These are phyloP conservation scores for Ramaria sp. DNA, from an alignment of 768 basidiomycete genomes.

Conservation along the genomic window DNA sequence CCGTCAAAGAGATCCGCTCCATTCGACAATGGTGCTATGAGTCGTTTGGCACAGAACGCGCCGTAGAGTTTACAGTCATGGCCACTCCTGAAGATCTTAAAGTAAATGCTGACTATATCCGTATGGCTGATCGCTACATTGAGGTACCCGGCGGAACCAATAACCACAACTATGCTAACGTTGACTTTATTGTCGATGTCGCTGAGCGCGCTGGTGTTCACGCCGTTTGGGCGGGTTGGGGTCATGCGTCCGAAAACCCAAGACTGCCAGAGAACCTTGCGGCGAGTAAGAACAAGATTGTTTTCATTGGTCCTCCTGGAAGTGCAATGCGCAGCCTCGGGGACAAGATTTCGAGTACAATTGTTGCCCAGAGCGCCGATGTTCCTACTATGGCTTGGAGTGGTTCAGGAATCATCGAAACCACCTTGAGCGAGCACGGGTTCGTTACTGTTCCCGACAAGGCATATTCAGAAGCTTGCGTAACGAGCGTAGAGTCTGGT, in stretches of 20 bases:
- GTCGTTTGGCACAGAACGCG: constrained; percentile 92
- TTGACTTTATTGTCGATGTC: constrained; percentile 96
- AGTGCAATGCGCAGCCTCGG: constrained; percentile 98
- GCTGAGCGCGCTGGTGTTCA: constrained; percentile 96
- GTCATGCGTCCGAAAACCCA: constrained; percentile 98
- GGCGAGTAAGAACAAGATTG: constrained; percentile 88
- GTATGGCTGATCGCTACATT: constrained; percentile 98
- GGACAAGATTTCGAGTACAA: constrained; percentile 99
- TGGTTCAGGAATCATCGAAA: constrained; percentile 86
- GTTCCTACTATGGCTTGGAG: constrained; percentile 99
- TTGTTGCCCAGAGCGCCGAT: constrained; percentile 92
- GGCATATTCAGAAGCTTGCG: constrained; percentile 82
- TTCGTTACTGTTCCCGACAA: constrained; percentile 92
- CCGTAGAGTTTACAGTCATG: constrained; percentile 99
- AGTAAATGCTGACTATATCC: constrained; percentile 99
- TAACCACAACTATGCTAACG: constrained; percentile 99
- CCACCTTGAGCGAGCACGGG: constrained; percentile 70
- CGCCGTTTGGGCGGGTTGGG: constrained; percentile 99
- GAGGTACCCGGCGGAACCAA: constrained; percentile 98
- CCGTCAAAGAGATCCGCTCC: constrained; percentile 98
- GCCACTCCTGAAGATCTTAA: constrained; percentile 97
- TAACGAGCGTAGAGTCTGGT: constrained; percentile 81
- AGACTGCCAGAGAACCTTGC: constrained; percentile 88
- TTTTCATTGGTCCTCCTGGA: constrained; percentile 98
- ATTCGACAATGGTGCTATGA: constrained; percentile 99